phyloP scores from a whole-genome alignment of 129 eudicot species.

The Heracleum sosnowskyi region DNA sequence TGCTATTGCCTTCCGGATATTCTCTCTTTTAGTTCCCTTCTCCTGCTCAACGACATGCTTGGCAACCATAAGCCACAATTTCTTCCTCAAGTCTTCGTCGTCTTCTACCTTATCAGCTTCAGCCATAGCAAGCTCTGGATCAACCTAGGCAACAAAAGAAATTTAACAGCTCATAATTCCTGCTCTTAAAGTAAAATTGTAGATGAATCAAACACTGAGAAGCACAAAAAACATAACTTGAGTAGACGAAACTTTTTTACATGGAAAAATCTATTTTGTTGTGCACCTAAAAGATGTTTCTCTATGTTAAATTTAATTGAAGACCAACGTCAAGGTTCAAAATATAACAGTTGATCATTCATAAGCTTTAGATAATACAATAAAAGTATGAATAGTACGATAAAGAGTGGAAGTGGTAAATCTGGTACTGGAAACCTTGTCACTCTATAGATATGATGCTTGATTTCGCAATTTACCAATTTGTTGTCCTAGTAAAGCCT shows the following conservation, averaged over 20 bases:
- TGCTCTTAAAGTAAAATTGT: background rate
- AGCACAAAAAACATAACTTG: background rate
- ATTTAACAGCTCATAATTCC: background rate
- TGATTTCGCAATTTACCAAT: background rate
- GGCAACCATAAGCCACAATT: slow-evolving; percentile 98
- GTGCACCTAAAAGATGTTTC: background rate
- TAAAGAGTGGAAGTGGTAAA: background rate
- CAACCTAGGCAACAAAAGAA: slow-evolving; percentile 50
- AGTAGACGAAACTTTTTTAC: background rate
- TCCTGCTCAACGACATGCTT: slow-evolving; percentile 94
- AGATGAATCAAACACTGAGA: background rate
- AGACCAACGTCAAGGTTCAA: background rate
- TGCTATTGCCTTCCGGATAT: slow-evolving; percentile 92
- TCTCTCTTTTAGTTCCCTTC: slow-evolving; percentile 92
- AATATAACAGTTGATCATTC: background rate
- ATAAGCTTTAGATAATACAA: background rate
- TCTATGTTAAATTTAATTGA: background rate
- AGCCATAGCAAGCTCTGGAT: slow-evolving; percentile 97
- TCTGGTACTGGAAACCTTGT: too few relatives aligned
- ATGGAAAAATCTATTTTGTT: background rate
- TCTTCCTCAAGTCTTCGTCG: slow-evolving; percentile 91
- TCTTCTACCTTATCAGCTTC: slow-evolving; percentile 99
- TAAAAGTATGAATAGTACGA: background rate
- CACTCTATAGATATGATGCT: background rate
- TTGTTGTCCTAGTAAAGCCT: background rate